A percentile compares a stretch with the other conserved stretches of the same genome.
Evolutionary conservation across 2,329 filamentous ascomycete species (phyloP).

Genomic region (Raffaelea arxii): DNA sequence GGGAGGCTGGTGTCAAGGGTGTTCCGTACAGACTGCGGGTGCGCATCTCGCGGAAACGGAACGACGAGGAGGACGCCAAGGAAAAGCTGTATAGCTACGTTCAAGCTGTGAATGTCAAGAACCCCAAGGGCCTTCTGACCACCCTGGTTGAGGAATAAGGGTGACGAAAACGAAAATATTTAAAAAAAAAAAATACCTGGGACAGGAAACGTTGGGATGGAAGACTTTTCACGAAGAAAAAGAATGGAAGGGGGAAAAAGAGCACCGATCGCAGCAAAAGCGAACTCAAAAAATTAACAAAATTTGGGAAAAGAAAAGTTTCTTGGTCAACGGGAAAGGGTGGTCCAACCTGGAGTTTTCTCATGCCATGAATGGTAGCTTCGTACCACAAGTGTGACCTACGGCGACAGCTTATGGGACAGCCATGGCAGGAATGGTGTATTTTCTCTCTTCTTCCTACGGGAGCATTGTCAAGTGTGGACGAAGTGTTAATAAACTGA

Average conservation of each 20-base stretch:
- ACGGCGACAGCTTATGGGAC: no score
- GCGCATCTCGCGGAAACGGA: conserved; percentile 98
- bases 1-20: conserved; percentile 98
- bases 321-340: conserved; percentile 13
- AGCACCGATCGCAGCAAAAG: no score
- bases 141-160: conserved; percentile 69
- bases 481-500: no score
- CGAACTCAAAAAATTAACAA: neutral
- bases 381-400: no score
- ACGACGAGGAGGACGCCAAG: conserved; percentile 99
- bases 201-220: conserved; percentile 1
- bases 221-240: conserved; percentile 15
- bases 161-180: conserved; percentile 1
- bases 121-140: conserved; percentile 94
- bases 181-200: conserved; percentile 13
- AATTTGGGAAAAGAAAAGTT: conserved; percentile 2
- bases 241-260: conserved; percentile 17
- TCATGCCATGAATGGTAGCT: conserved; percentile 33
- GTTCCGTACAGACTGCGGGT: conserved; percentile 95
- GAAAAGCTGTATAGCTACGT: conserved; percentile 99
- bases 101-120: conserved; percentile 99
- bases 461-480: no score
- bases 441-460: no score
- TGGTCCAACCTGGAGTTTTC: conserved; percentile 33
- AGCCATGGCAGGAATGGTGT: no score